Evolutionary conservation across 148 eudicot genomes (phyloP).

Genomic region (Amaranthus palmeri): DNA sequence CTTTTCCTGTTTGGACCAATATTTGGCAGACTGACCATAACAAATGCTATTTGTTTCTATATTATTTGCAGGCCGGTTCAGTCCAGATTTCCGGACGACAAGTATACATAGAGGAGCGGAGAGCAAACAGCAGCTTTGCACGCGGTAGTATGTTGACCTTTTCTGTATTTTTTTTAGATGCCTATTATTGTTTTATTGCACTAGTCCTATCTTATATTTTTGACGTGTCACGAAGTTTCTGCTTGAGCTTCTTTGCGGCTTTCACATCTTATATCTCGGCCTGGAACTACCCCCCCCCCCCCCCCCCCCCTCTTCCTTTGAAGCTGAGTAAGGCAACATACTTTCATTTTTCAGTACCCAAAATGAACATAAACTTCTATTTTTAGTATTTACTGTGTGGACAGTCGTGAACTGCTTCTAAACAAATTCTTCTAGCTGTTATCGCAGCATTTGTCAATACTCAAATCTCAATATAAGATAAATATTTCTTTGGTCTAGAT

Average conservation of each 20-base stretch:
- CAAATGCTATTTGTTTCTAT: neutral
- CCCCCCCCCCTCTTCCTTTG: too few relatives aligned
- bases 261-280: too few relatives aligned
- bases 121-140: conserved; percentile 62
- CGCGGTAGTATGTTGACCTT: conserved; percentile 62
- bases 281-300: neutral
- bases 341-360: too few relatives aligned
- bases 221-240: neutral
- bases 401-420: neutral
- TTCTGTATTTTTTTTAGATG: neutral
- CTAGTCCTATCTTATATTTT: neutral
- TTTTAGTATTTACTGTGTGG: neutral
- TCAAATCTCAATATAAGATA: too few relatives aligned
- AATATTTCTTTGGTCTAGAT: too few relatives aligned
- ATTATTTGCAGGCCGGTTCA: conserved; percentile 53
- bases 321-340: too few relatives aligned
- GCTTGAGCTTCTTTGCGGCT: neutral
- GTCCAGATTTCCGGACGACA: conserved; percentile 66
- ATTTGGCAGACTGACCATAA: too few relatives aligned
- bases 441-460: too few relatives aligned
- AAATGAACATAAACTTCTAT: too few relatives aligned
- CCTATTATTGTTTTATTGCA: neutral
- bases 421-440: neutral
- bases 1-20: too few relatives aligned
- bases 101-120: conserved; percentile 73